phyloP scores from a whole-genome alignment of 192 early-diverging fungal genomes.

The Coemansia sp. region DNA sequence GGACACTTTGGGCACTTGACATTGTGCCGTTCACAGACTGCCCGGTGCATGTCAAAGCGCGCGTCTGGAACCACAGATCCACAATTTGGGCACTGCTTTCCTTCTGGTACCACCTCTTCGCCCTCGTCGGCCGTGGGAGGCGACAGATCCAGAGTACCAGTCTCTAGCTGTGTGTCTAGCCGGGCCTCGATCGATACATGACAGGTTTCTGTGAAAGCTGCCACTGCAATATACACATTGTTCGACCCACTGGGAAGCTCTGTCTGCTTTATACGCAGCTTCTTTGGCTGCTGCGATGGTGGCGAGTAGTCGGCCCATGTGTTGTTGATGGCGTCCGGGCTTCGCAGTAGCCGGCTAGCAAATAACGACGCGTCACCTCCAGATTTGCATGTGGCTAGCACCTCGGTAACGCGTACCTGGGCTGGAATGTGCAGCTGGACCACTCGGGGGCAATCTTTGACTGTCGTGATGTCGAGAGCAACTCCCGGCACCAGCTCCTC shows the following conservation, averaged over 20 bases:
- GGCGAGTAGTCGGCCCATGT: constrained; percentile 27
- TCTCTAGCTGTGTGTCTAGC: constrained; percentile 1
- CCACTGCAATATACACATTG: constrained; percentile 13
- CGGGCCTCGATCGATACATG: constrained; percentile 6
- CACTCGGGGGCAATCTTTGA: background rate
- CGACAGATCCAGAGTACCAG: too few relatives aligned
- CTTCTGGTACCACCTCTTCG: background rate
- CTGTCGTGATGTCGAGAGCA: background rate
- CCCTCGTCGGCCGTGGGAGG: too few relatives aligned
- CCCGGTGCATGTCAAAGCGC: constrained; percentile 62
- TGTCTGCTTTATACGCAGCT: constrained; percentile 4
- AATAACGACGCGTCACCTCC: constrained; percentile 33
- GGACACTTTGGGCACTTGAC: constrained; percentile 57
- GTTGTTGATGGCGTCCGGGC: constrained; percentile 13
- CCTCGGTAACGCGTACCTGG: background rate
- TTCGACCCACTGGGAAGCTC: constrained; percentile 9
- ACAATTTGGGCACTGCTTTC: constrained; percentile 61
- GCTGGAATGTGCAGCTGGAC: constrained; percentile 13
- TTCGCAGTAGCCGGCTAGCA: constrained; percentile 23
- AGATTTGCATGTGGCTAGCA: constrained; percentile 9
- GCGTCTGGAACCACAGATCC: constrained; percentile 55
- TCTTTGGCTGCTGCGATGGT: constrained; percentile 26
- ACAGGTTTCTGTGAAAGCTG: constrained; percentile 5
- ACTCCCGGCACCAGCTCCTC: constrained; percentile 8
- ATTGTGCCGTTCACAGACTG: constrained; percentile 81